Evolutionary conservation across 192 early-diverging fungal species (phyloP), one percentile per base, ranked within the genome.

Genomic region (Linnemannia exigua): DNA sequence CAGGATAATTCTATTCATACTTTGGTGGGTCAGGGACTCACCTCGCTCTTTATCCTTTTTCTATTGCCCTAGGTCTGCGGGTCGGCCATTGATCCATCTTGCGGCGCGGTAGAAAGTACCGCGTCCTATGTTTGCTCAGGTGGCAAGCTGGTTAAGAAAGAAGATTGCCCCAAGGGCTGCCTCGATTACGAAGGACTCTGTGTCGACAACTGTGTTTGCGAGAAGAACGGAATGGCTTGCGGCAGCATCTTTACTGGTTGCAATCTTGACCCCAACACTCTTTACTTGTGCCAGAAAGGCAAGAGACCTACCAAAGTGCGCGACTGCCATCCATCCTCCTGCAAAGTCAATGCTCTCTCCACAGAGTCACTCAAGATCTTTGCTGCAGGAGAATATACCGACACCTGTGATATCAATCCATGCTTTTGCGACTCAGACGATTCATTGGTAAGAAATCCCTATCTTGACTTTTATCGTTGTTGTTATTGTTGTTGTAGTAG

Each of bases 381-480:
- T 33, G 25, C 50, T 37, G 28, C 72, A 58, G 51, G 48, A 48
- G 33, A 74, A 19, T 75, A 75, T n/a, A 20, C 58, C 1, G 74
- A 75, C 28, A 75, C 54, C 1, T 75, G 74, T 37, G 54, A 22
- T 28, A 8, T 20, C 16, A 75, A 66, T 33, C 74, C 74, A 66
- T 75, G 74, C 38, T 67, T 46, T 41, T 75, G 74, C 41, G 51
- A 46, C 16, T 20, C 74, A 17, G 61, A 44, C 38, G 74, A 75
- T 25, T 25, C 35, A 20, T 63, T 75, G 74, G 74, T 75, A 75
- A 19, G 38, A 14, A 48, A 3, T 44, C 41, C 5, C 41, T 44
- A 9, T 9, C 9, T 44, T 44, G 41, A 44, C 3, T 44, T 44
- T 44, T 44, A n/a, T n/a, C n/a, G n/a, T 44, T 44, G 12, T 3